Evolutionary conservation across 2,329 filamentous ascomycete species (phyloP).

Genomic region (Ceratocystis destructans): DNA sequence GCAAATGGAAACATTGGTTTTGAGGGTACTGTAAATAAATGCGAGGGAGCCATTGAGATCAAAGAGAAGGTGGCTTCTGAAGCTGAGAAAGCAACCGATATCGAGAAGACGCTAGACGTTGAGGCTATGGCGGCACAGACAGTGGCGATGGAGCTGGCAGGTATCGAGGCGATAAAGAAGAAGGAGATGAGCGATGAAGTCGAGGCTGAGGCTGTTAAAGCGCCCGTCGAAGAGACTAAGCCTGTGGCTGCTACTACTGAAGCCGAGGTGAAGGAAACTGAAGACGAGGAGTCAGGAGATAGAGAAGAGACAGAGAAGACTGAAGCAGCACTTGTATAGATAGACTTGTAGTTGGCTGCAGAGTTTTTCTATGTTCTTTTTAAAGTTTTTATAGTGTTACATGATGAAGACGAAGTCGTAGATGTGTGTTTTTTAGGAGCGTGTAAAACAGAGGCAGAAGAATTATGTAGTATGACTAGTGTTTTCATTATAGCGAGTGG

Average conservation of each 20-base stretch:
- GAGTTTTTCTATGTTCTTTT: too few relatives aligned
- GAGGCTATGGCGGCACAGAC: constrained; percentile 3
- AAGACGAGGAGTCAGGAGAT: background rate
- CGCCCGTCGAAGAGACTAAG: background rate
- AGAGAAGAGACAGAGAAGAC: background rate
- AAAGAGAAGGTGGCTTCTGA: background rate
- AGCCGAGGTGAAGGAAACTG: background rate
- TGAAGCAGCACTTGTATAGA: constrained; percentile 1
- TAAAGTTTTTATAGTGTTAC: too few relatives aligned
- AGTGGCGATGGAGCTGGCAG: background rate
- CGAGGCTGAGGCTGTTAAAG: background rate
- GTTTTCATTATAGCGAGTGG: too few relatives aligned
- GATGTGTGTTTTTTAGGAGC: too few relatives aligned
- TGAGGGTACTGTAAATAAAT: constrained; percentile 25
- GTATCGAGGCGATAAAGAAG: background rate
- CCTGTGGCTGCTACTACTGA: background rate
- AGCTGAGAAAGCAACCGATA: background rate
- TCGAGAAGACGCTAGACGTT: background rate
- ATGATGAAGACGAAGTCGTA: too few relatives aligned
- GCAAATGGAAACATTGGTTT: constrained; percentile 34
- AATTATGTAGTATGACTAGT: too few relatives aligned
- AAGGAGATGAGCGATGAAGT: background rate
- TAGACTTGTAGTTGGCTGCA: background rate
- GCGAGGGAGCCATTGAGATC: background rate
- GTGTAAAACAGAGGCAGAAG: too few relatives aligned